Evolutionary conservation across 306 rosid genomes (phyloP).

Genomic region (cucumber (Cucumis sativus)): DNA sequence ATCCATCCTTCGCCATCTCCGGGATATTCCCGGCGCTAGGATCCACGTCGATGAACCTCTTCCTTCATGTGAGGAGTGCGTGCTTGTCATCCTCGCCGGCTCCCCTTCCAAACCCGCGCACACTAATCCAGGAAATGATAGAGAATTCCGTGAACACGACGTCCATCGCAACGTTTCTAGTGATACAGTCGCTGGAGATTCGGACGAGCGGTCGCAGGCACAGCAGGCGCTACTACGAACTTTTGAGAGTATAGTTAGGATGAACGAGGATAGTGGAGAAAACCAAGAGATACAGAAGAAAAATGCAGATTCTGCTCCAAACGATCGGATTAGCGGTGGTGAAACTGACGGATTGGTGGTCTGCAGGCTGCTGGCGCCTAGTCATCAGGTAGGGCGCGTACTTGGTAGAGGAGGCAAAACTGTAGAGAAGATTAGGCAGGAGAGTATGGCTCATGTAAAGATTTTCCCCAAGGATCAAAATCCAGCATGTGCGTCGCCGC

Average conservation of each 20-base stretch:
- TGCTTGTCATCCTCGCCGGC: conserved; percentile 21
- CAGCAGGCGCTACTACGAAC: conserved; percentile 49
- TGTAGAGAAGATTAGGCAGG: conserved; percentile 59
- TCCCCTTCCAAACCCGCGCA: conserved; percentile 11
- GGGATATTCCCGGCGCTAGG: conserved; percentile 25
- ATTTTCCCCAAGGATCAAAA: conserved; percentile 49
- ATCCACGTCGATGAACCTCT: conserved; percentile 28
- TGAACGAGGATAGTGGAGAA: conserved; percentile 9
- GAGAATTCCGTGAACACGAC: conserved; percentile 1
- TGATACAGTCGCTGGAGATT: conserved; percentile 6
- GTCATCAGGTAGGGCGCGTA: conserved; percentile 51
- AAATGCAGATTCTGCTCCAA: not conserved
- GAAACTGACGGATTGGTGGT: conserved; percentile 15
- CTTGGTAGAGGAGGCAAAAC: conserved; percentile 59
- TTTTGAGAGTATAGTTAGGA: conserved; percentile 33
- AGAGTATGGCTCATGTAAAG: conserved; percentile 62
- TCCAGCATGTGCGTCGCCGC: conserved; percentile 35
- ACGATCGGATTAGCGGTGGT: not conserved
- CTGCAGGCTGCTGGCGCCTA: conserved; percentile 51
- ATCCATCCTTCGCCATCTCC: conserved; percentile 19
- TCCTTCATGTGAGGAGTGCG: conserved; percentile 36
- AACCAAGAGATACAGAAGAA: conserved; percentile 2
- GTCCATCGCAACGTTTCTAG: not conserved
- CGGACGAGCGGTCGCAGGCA: conserved; percentile 31
- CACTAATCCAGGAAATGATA: conserved; percentile 3